A percentile compares a stretch with the other conserved stretches of the same genome.
Evolutionary conservation across 225 moss, liverwort and hornwort species (phyloP).

Genomic region (Thuidium tamariscinum): DNA sequence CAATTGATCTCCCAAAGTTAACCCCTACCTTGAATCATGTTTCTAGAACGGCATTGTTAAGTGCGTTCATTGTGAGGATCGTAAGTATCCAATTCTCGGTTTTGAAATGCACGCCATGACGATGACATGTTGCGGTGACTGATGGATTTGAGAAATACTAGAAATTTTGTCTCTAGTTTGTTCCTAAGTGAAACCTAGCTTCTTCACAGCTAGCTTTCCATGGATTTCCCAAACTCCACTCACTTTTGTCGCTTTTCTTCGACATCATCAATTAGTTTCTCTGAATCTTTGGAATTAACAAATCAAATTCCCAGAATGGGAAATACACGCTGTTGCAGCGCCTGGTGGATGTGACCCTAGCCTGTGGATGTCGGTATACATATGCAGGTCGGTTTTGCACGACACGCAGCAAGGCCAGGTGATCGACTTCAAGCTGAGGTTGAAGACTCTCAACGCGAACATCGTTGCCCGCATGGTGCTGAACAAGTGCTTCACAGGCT

Average conservation of each 20-base stretch:
- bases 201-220: neutral
- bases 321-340: neutral
- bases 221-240: neutral
- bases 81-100: neutral
- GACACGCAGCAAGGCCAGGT: neutral
- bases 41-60: neutral
- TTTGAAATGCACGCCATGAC: neutral
- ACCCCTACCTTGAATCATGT: neutral
- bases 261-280: neutral
- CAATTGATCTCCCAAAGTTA: neutral
- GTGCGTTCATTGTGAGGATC: neutral
- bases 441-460: neutral
- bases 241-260: neutral
- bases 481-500: neutral
- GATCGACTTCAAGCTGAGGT: constrained; percentile 6
- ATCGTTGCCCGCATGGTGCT: neutral
- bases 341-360: neutral
- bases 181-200: neutral
- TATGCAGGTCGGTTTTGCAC: neutral
- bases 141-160: neutral
- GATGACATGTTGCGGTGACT: neutral
- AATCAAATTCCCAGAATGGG: neutral
- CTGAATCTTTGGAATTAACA: neutral
- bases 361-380: neutral
- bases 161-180: neutral